Evolutionary conservation across 2,329 filamentous ascomycete genomes (phyloP).

Genomic region (Xenoacremonium recifei): DNA sequence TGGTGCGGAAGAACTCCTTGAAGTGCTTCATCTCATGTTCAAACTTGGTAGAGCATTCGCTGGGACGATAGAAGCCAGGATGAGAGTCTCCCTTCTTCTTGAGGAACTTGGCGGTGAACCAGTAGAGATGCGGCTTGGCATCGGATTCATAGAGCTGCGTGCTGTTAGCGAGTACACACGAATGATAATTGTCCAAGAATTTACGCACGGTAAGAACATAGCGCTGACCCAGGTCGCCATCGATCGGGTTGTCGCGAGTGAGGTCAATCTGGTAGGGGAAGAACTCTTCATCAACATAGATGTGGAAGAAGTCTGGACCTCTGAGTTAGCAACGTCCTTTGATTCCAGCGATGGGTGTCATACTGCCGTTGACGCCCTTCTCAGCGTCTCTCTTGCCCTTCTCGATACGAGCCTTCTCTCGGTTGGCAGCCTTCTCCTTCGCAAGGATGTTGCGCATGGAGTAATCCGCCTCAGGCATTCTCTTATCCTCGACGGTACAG

Average conservation of each 20-base stretch:
- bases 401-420: constrained; percentile 33
- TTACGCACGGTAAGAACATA: too few species aligned
- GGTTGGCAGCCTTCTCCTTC: constrained; percentile 28
- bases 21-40: constrained; percentile 49
- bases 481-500: constrained; percentile 34
- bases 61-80: constrained; percentile 38
- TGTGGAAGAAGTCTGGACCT: constrained; percentile 54
- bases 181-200: too few species aligned
- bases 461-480: constrained; percentile 35
- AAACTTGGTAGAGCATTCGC: constrained; percentile 38
- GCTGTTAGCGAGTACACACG: not conserved
- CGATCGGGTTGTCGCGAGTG: constrained; percentile 46
- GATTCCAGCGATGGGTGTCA: constrained; percentile 17
- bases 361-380: constrained; percentile 50
- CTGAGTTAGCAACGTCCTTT: not conserved
- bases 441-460: constrained; percentile 36
- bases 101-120: constrained; percentile 53
- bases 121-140: constrained; percentile 58
- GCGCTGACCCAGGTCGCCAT: constrained; percentile 53
- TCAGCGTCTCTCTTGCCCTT: constrained; percentile 39
- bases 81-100: constrained; percentile 37
- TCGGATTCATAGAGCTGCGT: constrained; percentile 68
- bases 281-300: constrained; percentile 61
- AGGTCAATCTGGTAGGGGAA: constrained; percentile 66
- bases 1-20: constrained; percentile 53